Base-by-base conservation (phyloP, 306 rosid genomes). In the Gastrolobium villosum region DNA sequence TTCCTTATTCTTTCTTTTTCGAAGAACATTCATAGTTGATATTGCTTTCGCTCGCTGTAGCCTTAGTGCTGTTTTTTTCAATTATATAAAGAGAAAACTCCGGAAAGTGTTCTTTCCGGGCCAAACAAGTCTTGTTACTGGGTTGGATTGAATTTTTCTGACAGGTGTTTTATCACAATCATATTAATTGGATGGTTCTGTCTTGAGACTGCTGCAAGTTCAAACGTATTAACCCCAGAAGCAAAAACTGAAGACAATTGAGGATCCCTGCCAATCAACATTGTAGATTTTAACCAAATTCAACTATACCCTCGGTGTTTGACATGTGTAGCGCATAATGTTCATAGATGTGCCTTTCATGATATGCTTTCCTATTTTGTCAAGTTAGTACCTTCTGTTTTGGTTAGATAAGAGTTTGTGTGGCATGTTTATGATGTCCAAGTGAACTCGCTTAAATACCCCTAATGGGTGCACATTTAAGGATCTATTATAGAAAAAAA, bases 351-450 rank as follows among this genome's bases (percentile, higher is more conserved):
- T 70, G 10, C 62, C 48, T 34, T 32, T 7, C 35, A 14, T 14
- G 61, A 50, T 32, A 8, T 45, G 74, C 34, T 70, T 15, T 53
- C 1, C 0, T 36, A 36, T 53, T 70, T 34, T 70, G 35, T 15
- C 11, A 39, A 54, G 65, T 54, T 54, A 54, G n/a, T 55, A n/a
- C 54, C 36, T 71, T 70, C 56, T 50, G 49, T 52, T 71, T 52
- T 52, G 8, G 20, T 20, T 72, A 39, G 28, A 72, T 37, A 39
- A 55, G 53, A 36, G 40, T 28, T 37, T 40, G 10, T 20, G 11
- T 4, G 28, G 20, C 39, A 36, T 36, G 26, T 52, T 53, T 72
- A 54, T 5, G 62, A 55, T 20, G 7, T 11, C 41, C 26, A 26
- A 39, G 32, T 72, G 55, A 28, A 56, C 3, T 55, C 31, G 28